phyloP scores from a whole-genome alignment of 768 basidiomycete genomes.

The Asterophora lycoperdoides region DNA sequence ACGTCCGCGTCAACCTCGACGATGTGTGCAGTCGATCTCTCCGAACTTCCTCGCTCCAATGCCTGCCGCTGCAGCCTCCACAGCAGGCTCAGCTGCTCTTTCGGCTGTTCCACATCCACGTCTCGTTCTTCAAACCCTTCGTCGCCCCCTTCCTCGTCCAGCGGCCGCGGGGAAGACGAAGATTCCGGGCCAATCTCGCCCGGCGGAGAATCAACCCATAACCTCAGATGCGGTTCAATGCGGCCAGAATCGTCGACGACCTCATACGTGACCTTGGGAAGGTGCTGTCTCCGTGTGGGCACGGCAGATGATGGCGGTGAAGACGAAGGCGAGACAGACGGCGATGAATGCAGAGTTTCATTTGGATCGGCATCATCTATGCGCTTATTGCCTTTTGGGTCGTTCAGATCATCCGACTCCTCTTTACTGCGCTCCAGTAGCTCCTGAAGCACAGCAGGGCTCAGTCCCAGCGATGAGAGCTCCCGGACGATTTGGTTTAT shows the following conservation, averaged over 20 bases:
- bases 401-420: not conserved
- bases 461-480: conserved; percentile 36
- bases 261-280: conserved; percentile 50
- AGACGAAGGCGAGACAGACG: not conserved
- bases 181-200: conserved; percentile 5
- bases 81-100: conserved; percentile 16
- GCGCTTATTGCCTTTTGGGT: conserved; percentile 16
- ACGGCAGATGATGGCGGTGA: not conserved
- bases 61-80: conserved; percentile 22
- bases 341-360: not conserved
- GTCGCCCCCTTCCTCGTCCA: conserved; percentile 10
- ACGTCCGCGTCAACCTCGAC: conserved; percentile 1
- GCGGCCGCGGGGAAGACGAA: conserved; percentile 11
- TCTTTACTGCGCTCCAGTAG: conserved; percentile 43
- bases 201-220: conserved; percentile 37
- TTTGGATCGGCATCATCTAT: conserved; percentile 4
- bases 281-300: conserved; percentile 3
- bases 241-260: conserved; percentile 41
- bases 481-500: conserved; percentile 82
- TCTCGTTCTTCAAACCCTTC: conserved; percentile 11
- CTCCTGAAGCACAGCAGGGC: conserved; percentile 26
- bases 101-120: conserved; percentile 1
- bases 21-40: conserved; percentile 2
- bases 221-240: conserved; percentile 54
- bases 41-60: not conserved